Base-by-base conservation (phyloP, 208 protist genomes). In the Leishmania braziliensis region DNA sequence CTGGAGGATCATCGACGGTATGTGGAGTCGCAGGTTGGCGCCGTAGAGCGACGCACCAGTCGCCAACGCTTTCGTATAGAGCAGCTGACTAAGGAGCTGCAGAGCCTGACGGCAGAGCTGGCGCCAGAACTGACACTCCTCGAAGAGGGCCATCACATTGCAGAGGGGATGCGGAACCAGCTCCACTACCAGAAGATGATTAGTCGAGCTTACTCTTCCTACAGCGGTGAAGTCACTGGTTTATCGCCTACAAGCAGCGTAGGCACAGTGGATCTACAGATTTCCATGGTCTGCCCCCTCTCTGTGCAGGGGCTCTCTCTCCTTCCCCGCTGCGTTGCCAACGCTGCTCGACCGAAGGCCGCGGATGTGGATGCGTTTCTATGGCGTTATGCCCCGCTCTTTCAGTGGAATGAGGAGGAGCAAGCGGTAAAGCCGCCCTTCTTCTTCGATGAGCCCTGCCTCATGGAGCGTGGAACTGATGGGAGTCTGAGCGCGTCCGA, bases 371-470 rank as follows among this genome's bases (percentile, higher is more conserved):
- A 43, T 5, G 33, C 65, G 8, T 95, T 95, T 82, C 85, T 95
- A 6, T 68, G 68, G 12, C 48, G 66, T 10, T 92, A 89, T 58
- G 88, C 86, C 0, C 88, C 89, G 0, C 88, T 97, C 6, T 94
- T 95, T 74, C 56, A 69, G 73, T 90, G 80, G 79, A 76, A 82
- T 26, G 62, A 26, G 10, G 78, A 79, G 14, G 60, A 82, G 33
- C 29, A 50, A 46, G 54, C 43, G 2, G 89, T 89, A 56, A 68
- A 58, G 77, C 71, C 69, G 16, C 89, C 77, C 5, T 78, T 87
- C 29, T 87, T 93, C 39, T 90, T 92, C 71, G 87, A 93, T 63
- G 89, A 93, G 83, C 89, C 89, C n/a, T 97, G 93, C 63, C 70
- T 94, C 29, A 80, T 95, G 84, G 91, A 87, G 75, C 66, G 72